Evolutionary conservation across 176 grass and related monocot genomes (phyloP).

Genomic region (maize (Zea mays)): DNA sequence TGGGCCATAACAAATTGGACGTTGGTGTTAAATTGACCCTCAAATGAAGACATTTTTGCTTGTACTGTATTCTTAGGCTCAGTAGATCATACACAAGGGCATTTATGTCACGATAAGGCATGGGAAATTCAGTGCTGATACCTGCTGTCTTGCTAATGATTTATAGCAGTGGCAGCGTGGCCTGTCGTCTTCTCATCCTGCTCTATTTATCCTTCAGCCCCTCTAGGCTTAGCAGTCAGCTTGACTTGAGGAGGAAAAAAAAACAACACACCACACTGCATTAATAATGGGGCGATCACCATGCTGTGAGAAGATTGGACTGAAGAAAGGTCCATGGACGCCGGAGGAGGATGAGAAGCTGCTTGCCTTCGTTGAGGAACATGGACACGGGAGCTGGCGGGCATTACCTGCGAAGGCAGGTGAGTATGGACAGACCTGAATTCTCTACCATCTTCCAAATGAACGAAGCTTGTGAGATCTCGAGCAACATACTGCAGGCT

Average conservation of each 20-base stretch:
- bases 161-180: slow-evolving; percentile 23
- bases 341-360: slow-evolving; percentile 91
- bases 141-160: slow-evolving; percentile 33
- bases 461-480: slow-evolving; percentile 18
- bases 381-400: slow-evolving; percentile 94
- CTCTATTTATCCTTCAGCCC: slow-evolving; percentile 45
- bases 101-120: slow-evolving; percentile 49
- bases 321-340: slow-evolving; percentile 94
- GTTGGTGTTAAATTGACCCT: slow-evolving; percentile 32
- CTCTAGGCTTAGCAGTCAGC: slow-evolving; percentile 33
- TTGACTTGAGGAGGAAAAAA: slow-evolving; percentile 38
- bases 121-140: slow-evolving; percentile 42
- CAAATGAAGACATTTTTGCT: slow-evolving; percentile 38
- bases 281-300: slow-evolving; percentile 88
- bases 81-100: slow-evolving; percentile 27
- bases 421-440: no score
- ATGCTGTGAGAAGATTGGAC: slow-evolving; percentile 90
- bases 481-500: slow-evolving; percentile 50
- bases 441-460: slow-evolving; percentile 20
- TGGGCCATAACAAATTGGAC: slow-evolving; percentile 50
- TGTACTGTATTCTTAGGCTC: slow-evolving; percentile 32
- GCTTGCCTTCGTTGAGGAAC: slow-evolving; percentile 89
- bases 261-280: slow-evolving; percentile 31
- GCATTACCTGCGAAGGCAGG: slow-evolving; percentile 86
- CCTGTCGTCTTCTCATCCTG: slow-evolving; percentile 28